These are phyloP conservation scores for Saccharomycopsis babjevae DNA, from an alignment of 805 yeast species.

Conservation along the genomic window DNA sequence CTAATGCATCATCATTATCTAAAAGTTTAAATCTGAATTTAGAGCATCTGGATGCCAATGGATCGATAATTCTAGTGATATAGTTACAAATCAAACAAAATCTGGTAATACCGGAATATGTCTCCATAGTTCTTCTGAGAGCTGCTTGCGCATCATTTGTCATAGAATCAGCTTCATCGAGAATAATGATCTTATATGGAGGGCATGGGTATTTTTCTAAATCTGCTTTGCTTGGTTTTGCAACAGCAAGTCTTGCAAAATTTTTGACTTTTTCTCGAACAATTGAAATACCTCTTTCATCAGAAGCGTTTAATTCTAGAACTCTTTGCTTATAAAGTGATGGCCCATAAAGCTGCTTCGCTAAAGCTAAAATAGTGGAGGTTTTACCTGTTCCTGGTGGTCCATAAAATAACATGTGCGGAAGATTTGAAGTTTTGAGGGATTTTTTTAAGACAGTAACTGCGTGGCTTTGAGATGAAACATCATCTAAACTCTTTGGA, in stretches of 20 bases:
- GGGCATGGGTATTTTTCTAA: conserved; percentile 82
- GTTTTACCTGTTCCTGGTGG: conserved; percentile 95
- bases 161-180: conserved; percentile 97
- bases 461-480: conserved; percentile 86
- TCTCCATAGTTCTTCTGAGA: conserved; percentile 87
- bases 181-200: conserved; percentile 83
- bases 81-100: conserved; percentile 94
- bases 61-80: conserved; percentile 93
- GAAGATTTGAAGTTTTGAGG: conserved; percentile 68
- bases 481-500: conserved; percentile 78
- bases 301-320: conserved; percentile 79
- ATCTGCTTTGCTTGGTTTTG: conserved; percentile 68
- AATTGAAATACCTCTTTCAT: conserved; percentile 82
- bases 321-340: conserved; percentile 57
- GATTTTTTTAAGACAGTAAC: conserved; percentile 74
- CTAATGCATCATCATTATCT: conserved; percentile 59
- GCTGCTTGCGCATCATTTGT: conserved; percentile 96
- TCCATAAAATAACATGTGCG: conserved; percentile 87
- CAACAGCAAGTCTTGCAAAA: conserved; percentile 76
- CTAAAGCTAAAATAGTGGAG: conserved; percentile 75
- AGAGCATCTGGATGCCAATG: conserved; percentile 92
- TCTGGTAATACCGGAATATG: conserved; percentile 79
- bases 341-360: conserved; percentile 74
- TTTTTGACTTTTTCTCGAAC: conserved; percentile 78
- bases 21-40: conserved; percentile 83